phyloP scores from a whole-genome alignment of 2,329 filamentous ascomycete species.

The Aspergillus pseudoterreus region DNA sequence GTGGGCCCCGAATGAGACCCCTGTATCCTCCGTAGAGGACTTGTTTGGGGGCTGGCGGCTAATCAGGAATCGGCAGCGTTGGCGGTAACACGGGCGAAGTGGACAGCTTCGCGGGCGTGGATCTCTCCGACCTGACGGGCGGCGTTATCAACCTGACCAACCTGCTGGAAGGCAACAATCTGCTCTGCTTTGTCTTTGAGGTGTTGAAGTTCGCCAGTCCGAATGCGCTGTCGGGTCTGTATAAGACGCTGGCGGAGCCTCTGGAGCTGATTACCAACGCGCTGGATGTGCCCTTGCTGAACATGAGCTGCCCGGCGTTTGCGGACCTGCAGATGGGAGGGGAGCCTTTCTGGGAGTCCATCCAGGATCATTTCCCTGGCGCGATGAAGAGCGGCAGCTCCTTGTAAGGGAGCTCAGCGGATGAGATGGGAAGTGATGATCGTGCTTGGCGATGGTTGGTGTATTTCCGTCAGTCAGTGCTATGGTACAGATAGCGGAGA shows the following conservation, averaged over 20 bases:
- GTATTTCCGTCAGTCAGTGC: not conserved
- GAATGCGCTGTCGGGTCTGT: slow-evolving; percentile 27
- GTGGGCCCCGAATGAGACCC: not conserved
- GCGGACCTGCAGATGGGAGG: slow-evolving; percentile 29
- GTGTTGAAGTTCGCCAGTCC: slow-evolving; percentile 31
- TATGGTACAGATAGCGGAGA: not conserved
- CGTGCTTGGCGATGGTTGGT: not conserved
- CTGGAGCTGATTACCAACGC: slow-evolving; percentile 27
- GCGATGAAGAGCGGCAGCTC: slow-evolving; percentile 21
- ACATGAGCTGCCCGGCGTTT: slow-evolving; percentile 30
- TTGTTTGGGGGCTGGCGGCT: not conserved
- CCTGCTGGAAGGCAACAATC: slow-evolving; percentile 39
- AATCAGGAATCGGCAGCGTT: slow-evolving; percentile 30
- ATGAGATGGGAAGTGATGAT: not conserved
- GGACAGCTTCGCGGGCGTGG: slow-evolving; percentile 50
- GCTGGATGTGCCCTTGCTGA: slow-evolving; percentile 24
- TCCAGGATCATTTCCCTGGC: slow-evolving; percentile 27
- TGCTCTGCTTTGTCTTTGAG: slow-evolving; percentile 38
- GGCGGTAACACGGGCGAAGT: slow-evolving; percentile 52
- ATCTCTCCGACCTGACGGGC: slow-evolving; percentile 41
- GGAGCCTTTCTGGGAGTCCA: slow-evolving; percentile 26
- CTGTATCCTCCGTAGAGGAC: not conserved
- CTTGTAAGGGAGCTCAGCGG: not conserved
- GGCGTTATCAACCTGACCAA: slow-evolving; percentile 35
- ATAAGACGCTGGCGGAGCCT: slow-evolving; percentile 25